phyloP scores from a whole-genome alignment of 2,329 filamentous ascomycete genomes.

The Neonectria hederae region DNA sequence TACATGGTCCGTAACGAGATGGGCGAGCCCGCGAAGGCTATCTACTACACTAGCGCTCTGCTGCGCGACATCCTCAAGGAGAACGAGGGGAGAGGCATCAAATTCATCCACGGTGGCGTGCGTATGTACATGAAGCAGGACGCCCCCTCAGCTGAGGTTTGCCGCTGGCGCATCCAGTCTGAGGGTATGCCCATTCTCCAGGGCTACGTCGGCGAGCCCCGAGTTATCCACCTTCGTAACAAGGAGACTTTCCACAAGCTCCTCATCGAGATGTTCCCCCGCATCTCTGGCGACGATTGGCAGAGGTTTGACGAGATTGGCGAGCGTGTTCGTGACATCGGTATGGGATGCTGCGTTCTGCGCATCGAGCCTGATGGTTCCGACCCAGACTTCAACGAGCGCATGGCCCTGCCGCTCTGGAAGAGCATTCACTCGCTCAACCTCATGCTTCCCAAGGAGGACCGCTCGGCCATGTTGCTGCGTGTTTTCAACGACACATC shows the following conservation, averaged over 20 bases:
- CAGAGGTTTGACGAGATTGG: slow-evolving; percentile 86
- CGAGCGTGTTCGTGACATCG: slow-evolving; percentile 79
- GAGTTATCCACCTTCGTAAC: slow-evolving; percentile 78
- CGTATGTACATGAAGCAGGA: slow-evolving; percentile 99
- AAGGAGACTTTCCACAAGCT: slow-evolving; percentile 84
- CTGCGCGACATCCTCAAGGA: slow-evolving; percentile 84
- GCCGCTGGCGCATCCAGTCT: slow-evolving; percentile 93
- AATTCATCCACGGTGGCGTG: slow-evolving; percentile 95
- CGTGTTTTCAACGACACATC: slow-evolving; percentile 90
- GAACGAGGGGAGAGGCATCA: slow-evolving; percentile 91
- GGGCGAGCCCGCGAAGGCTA: slow-evolving; percentile 88
- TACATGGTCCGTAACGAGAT: slow-evolving; percentile 96
- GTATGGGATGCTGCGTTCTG: slow-evolving; percentile 92
- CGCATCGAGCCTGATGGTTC: slow-evolving; percentile 78
- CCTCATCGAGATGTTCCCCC: slow-evolving; percentile 96
- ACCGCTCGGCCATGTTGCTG: slow-evolving; percentile 89
- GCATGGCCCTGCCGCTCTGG: slow-evolving; percentile 92
- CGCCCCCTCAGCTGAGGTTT: slow-evolving; percentile 84
- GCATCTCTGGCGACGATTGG: slow-evolving; percentile 79
- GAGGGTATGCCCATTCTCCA: slow-evolving; percentile 93
- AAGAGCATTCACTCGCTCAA: slow-evolving; percentile 92
- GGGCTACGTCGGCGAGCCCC: slow-evolving; percentile 83
- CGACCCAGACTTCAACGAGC: slow-evolving; percentile 71
- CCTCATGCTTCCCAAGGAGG: slow-evolving; percentile 98
- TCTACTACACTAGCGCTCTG: slow-evolving; percentile 92